Conservation (phyloP, 495 filamentous ascomycete species). For the Arthonia radiata region DNA sequence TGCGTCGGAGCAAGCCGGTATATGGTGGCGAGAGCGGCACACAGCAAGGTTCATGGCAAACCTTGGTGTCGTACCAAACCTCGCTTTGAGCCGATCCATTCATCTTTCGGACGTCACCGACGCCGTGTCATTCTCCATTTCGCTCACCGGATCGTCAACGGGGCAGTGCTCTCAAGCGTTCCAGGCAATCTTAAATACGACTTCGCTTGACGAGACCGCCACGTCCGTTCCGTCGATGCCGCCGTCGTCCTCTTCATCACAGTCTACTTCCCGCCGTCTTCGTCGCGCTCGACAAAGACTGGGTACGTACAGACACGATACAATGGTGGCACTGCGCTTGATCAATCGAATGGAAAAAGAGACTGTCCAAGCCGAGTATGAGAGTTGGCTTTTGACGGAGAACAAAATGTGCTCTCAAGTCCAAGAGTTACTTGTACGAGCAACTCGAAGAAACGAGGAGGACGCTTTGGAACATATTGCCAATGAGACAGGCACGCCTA, state of each 20-base stretch:
- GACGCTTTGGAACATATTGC: too few relatives aligned
- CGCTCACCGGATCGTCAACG: too few relatives aligned
- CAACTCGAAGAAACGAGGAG: neutral
- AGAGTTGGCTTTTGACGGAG: slow-evolving; percentile 65
- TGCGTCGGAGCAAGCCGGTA: slow-evolving; percentile 35
- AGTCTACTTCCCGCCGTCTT: slow-evolving; percentile 38
- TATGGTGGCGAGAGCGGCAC: slow-evolving; percentile 70
- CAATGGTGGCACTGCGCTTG: slow-evolving; percentile 71
- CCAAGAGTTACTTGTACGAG: slow-evolving; percentile 18
- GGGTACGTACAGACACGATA: slow-evolving; percentile 67
- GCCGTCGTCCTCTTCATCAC: too few relatives aligned
- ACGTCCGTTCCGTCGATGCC: too few relatives aligned
- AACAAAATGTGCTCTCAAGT: slow-evolving; percentile 39
- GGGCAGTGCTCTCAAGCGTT: too few relatives aligned
- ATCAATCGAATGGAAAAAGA: slow-evolving; percentile 76
- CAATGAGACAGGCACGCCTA: too few relatives aligned
- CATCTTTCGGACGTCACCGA: slow-evolving; percentile 65
- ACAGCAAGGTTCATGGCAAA: slow-evolving; percentile 54
- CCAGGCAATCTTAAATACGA: too few relatives aligned
- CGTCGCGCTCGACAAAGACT: slow-evolving; percentile 57
- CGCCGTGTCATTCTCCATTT: too few relatives aligned
- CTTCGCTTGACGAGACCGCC: too few relatives aligned
- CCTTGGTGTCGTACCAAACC: slow-evolving; percentile 53
- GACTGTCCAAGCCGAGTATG: slow-evolving; percentile 66
- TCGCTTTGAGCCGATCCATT: slow-evolving; percentile 61